Evolutionary conservation across 352 stramenopile species (phyloP).

Genomic region (Lagenidium giganteum): DNA sequence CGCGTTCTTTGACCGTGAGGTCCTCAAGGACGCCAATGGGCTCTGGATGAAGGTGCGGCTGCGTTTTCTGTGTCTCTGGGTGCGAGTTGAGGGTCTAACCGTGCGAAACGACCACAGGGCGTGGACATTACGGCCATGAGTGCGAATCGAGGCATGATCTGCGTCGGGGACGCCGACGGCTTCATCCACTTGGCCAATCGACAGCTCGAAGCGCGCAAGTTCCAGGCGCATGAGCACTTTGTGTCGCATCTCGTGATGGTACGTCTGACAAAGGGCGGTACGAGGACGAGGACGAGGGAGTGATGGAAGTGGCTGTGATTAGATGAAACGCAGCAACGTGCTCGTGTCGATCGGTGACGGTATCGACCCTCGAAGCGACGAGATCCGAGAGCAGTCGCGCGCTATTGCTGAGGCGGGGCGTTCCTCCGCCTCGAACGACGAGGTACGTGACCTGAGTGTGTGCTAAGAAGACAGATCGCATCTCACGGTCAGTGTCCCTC

Average conservation of each 20-base stretch:
- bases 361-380: conserved; percentile 75
- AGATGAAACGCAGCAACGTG: conserved; percentile 88
- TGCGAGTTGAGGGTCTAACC: conserved; percentile 1
- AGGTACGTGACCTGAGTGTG: conserved; percentile 22
- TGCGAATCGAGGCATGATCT: conserved; percentile 82
- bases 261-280: conserved; percentile 10
- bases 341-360: conserved; percentile 82
- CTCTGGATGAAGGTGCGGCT: conserved; percentile 77
- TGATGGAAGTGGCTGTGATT: conserved; percentile 1
- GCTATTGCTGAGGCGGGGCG: conserved; percentile 72
- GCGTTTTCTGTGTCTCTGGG: conserved; percentile 7
- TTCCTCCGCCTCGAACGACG: conserved; percentile 37
- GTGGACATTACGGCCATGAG: conserved; percentile 86
- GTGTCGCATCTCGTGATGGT: conserved; percentile 88
- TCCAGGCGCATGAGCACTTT: conserved; percentile 82
- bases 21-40: conserved; percentile 76
- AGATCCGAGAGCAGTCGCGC: conserved; percentile 73
- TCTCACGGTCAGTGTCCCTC: background rate
- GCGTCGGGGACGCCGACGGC: conserved; percentile 75
- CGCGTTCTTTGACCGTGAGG: conserved; percentile 87
- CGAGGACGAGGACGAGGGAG: too few relatives aligned
- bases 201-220: conserved; percentile 76
- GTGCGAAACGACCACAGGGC: conserved; percentile 27
- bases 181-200: conserved; percentile 83
- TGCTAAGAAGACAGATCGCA: conserved; percentile 1